phyloP scores from a whole-genome alignment of 257 asterid genomes.

The Primulina tabacum region DNA sequence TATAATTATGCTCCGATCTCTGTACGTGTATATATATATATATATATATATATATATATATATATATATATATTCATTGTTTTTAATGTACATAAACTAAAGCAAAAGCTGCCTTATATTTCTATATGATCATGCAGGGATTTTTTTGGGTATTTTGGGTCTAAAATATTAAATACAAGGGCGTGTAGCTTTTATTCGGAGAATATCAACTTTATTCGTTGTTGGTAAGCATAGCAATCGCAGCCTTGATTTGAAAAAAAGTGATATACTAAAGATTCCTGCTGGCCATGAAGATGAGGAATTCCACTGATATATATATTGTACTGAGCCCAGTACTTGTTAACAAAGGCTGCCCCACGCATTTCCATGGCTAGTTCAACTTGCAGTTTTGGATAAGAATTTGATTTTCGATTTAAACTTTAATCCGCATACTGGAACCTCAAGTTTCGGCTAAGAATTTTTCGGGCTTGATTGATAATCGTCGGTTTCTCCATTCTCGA shows the following conservation, averaged over 20 bases:
- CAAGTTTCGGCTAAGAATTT: too few species aligned
- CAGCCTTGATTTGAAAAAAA: constrained; percentile 50
- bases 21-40: too few species aligned
- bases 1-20: too few species aligned
- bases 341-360: neutral
- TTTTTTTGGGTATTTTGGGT: too few species aligned
- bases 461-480: too few species aligned
- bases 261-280: constrained; percentile 46
- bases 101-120: neutral
- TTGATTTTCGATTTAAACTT: too few species aligned
- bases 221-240: constrained; percentile 28
- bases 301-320: constrained; percentile 4
- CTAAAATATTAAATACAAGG: neutral
- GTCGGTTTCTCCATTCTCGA: too few species aligned
- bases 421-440: too few species aligned
- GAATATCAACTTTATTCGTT: constrained; percentile 44
- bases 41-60: too few species aligned
- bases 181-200: neutral
- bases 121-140: neutral
- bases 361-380: too few species aligned
- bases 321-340: constrained; percentile 15
- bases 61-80: too few species aligned
- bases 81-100: neutral
- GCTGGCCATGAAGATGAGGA: constrained; percentile 29
- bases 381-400: too few species aligned